Percentiles rank a stretch among this genome's conserved stretches.
These are phyloP conservation scores for Phyllosticta citrichinensis DNA, from an alignment of 2,329 filamentous ascomycete genomes.

Conservation along the genomic window DNA sequence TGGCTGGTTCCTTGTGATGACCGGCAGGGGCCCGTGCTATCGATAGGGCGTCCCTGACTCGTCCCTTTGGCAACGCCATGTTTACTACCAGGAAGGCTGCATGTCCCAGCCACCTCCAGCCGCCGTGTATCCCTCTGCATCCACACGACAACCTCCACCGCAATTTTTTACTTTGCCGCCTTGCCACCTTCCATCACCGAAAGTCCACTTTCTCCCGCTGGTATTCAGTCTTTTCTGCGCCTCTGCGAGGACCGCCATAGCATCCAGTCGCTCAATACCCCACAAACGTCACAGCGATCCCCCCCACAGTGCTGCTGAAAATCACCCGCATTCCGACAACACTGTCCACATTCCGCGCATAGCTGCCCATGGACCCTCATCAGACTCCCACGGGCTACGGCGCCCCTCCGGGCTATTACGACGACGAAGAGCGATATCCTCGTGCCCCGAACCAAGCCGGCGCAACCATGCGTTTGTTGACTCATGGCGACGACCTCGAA, in stretches of 20 bases:
- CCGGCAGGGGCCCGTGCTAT: background rate
- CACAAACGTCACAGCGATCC: constrained; percentile 4
- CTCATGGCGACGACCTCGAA: constrained; percentile 33
- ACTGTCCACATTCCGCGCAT: constrained; percentile 6
- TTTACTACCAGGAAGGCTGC: background rate
- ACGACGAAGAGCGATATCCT: constrained; percentile 17
- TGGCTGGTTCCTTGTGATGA: no score
- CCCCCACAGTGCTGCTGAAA: background rate
- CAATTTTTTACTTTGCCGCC: background rate
- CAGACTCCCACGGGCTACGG: constrained; percentile 25
- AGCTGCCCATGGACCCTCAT: constrained; percentile 22
- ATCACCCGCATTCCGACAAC: constrained; percentile 1
- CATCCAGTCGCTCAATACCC: background rate
- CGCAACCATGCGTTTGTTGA: constrained; percentile 41
- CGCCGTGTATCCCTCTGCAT: background rate
- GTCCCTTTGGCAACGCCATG: background rate
- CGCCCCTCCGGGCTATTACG: constrained; percentile 34
- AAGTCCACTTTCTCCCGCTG: background rate
- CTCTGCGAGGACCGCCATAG: background rate
- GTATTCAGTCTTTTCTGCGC: background rate
- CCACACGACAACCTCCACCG: background rate
- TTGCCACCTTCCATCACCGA: background rate
- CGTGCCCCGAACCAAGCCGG: background rate
- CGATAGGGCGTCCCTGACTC: background rate
- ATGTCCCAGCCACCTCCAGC: background rate